Conservation (phyloP, 805 yeast species). For the Yarrowia divulgata region DNA sequence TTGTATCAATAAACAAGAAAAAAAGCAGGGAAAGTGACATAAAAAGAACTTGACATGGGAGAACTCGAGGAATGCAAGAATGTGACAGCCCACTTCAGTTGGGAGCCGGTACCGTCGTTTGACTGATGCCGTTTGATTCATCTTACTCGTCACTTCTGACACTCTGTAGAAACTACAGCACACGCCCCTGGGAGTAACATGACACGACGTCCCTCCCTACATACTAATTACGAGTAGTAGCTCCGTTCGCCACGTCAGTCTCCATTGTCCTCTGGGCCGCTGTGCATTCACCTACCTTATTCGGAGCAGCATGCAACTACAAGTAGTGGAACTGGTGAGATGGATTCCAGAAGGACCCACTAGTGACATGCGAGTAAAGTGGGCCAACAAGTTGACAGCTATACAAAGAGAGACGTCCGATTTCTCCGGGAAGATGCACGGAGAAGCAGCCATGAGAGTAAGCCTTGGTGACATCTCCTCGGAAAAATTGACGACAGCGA, state of each 20-base stretch:
- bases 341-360: conserved; percentile 36
- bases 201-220: no score
- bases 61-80: no score
- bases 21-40: no score
- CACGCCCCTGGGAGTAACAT: neutral
- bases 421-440: conserved; percentile 6
- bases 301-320: conserved; percentile 15
- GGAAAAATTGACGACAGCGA: no score
- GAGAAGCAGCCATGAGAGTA: neutral
- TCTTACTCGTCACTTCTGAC: no score
- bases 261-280: conserved; percentile 12
- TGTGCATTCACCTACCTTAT: conserved; percentile 34
- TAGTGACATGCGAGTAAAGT: conserved; percentile 5
- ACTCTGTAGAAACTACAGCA: neutral
- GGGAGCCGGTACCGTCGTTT: no score
- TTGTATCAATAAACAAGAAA: no score
- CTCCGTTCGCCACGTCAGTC: neutral
- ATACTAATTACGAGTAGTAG: neutral
- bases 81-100: no score
- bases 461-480: neutral
- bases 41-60: no score
- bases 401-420: conserved; percentile 25
- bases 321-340: conserved; percentile 3
- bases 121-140: neutral
- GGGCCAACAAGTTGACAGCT: neutral